A percentile compares a stretch with the other conserved stretches of the same genome.
phyloP scores from a whole-genome alignment of 345 rosid species.

The Sisymbrium irio region DNA sequence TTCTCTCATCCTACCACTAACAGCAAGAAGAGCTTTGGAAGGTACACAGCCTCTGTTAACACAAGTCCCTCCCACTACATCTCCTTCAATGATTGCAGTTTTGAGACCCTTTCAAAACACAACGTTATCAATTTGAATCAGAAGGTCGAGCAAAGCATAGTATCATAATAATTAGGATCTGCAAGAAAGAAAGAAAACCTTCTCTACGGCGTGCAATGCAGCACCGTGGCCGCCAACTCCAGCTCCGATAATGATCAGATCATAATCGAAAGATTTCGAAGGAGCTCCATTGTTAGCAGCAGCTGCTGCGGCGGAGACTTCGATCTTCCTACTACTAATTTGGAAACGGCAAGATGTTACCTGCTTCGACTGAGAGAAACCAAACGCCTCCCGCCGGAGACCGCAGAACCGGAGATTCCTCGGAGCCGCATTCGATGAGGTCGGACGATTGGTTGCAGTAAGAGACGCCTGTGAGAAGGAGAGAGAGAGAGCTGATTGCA shows the following conservation, averaged over 20 bases:
- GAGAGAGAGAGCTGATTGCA: constrained; percentile 64
- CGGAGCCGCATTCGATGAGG: constrained; percentile 29
- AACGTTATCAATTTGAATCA: neutral
- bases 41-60: constrained; percentile 99
- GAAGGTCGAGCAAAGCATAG: neutral
- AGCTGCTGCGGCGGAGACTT: constrained; percentile 42
- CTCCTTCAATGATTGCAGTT: constrained; percentile 94
- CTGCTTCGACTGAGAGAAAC: constrained; percentile 30
- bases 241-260: constrained; percentile 87
- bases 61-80: constrained; percentile 95
- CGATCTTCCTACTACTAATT: constrained; percentile 6
- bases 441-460: constrained; percentile 35
- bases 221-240: constrained; percentile 99
- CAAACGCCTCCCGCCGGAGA: constrained; percentile 65
- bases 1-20: constrained; percentile 95
- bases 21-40: constrained; percentile 96
- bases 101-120: constrained; percentile 61
- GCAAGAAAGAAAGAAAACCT: constrained; percentile 35
- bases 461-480: constrained; percentile 47
- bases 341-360: constrained; percentile 23
- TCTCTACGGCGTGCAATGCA: constrained; percentile 95
- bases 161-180: neutral
- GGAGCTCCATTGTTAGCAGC: constrained; percentile 53
- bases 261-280: constrained; percentile 80
- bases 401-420: constrained; percentile 76